These are phyloP conservation scores for Diddensiella santjacobensis DNA, from an alignment of 805 yeast genomes.

Conservation along the genomic window DNA sequence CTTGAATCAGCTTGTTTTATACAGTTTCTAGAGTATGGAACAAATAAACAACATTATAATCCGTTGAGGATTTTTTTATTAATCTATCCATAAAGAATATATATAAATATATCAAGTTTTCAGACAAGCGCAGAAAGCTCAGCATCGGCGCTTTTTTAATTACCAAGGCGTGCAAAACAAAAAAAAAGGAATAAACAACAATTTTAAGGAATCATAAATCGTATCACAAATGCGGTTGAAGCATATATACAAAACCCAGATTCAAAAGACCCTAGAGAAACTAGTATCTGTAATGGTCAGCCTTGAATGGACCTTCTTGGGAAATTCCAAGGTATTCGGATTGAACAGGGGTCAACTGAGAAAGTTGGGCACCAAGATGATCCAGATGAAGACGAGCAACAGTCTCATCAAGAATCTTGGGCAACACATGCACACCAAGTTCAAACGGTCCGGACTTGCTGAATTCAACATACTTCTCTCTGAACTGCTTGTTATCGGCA, in stretches of 20 bases:
- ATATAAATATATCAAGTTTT: background rate
- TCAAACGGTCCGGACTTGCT: conserved; percentile 87
- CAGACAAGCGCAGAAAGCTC: too few relatives aligned
- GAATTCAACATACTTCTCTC: conserved; percentile 79
- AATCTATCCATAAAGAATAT: background rate
- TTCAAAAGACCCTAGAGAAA: background rate
- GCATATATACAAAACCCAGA: conserved; percentile 23
- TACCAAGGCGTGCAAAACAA: too few relatives aligned
- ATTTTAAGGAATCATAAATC: conserved; percentile 1
- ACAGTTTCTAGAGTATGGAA: too few relatives aligned
- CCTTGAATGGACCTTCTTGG: conserved; percentile 93
- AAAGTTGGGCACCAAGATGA: conserved; percentile 87
- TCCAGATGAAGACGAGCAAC: conserved; percentile 95
- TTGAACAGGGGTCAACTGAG: conserved; percentile 73
- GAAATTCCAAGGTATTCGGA: conserved; percentile 93
- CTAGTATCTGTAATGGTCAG: conserved; percentile 97
- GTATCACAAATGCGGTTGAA: conserved; percentile 29
- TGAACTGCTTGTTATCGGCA: conserved; percentile 76
- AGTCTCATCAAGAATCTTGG: conserved; percentile 97
- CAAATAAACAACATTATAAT: too few relatives aligned
- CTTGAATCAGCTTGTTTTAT: too few relatives aligned
- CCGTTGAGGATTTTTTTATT: conserved; percentile 10
- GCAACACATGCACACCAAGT: conserved; percentile 91
- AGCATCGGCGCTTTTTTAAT: too few relatives aligned
- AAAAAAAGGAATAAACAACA: too few relatives aligned